phyloP scores from a whole-genome alignment of 345 rosid genomes.

The Diplotaxis tenuifolia region DNA sequence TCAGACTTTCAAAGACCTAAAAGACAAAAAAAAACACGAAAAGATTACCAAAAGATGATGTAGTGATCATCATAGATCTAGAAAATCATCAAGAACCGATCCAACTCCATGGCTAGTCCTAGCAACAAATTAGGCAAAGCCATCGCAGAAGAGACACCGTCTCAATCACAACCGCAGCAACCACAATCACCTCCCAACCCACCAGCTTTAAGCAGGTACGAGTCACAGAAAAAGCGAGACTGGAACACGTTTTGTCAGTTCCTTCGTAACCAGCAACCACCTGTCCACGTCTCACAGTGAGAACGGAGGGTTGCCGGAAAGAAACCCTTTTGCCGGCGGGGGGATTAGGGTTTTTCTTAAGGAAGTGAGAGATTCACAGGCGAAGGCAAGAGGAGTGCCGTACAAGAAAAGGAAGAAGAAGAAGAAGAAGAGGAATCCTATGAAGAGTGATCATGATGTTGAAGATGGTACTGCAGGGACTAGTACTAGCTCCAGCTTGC shows the following conservation, averaged over 20 bases:
- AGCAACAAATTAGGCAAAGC: constrained; percentile 68
- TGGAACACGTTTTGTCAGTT: constrained; percentile 93
- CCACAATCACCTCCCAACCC: constrained; percentile 45
- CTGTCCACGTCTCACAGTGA: constrained; percentile 70
- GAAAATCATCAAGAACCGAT: constrained; percentile 6
- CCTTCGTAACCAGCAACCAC: constrained; percentile 80
- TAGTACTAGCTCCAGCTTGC: constrained; percentile 36
- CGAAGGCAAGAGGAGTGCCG: constrained; percentile 83
- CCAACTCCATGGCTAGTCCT: constrained; percentile 35
- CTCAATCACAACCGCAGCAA: constrained; percentile 31
- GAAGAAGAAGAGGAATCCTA: constrained; percentile 40
- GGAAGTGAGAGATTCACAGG: constrained; percentile 83
- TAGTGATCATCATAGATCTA: constrained; percentile 14
- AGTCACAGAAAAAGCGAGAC: constrained; percentile 82
- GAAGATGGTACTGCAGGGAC: constrained; percentile 30
- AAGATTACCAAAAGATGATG: not conserved
- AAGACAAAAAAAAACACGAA: not conserved
- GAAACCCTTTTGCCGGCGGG: constrained; percentile 79
- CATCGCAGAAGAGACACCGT: constrained; percentile 57
- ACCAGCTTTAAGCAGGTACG: constrained; percentile 61
- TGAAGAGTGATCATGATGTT: constrained; percentile 27
- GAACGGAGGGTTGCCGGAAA: constrained; percentile 76
- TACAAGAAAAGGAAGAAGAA: constrained; percentile 90
- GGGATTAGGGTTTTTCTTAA: constrained; percentile 66
- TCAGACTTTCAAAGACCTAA: constrained; percentile 11